These are phyloP conservation scores for Trematosphaeria pertusa DNA, from an alignment of 2,329 filamentous ascomycete genomes.

Conservation along the genomic window DNA sequence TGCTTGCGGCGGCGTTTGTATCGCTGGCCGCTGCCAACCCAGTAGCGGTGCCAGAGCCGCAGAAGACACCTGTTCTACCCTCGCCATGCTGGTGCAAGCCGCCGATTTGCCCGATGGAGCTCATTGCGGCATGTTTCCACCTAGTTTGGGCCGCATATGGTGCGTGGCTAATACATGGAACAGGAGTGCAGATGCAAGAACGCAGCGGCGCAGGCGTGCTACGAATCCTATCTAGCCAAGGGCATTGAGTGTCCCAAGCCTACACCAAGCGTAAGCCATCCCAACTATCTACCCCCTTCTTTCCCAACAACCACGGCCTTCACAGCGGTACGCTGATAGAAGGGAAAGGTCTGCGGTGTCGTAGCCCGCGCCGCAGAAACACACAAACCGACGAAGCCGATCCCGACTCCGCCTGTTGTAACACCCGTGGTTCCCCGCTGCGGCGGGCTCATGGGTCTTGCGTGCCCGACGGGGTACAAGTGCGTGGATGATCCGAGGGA, in stretches of 20 bases:
- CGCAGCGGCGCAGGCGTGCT: constrained; percentile 22
- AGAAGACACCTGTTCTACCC: constrained; percentile 1
- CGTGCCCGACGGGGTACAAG: constrained; percentile 31
- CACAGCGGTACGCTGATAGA: no score
- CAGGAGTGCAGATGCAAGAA: constrained; percentile 30
- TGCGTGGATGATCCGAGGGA: constrained; percentile 50
- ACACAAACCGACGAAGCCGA: neutral
- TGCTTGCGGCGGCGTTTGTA: constrained; percentile 13
- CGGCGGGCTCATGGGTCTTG: constrained; percentile 39
- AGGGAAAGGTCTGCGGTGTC: constrained; percentile 10
- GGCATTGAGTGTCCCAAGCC: constrained; percentile 18
- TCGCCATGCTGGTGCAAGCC: constrained; percentile 10
- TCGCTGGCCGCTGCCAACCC: no score
- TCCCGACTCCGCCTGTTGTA: neutral
- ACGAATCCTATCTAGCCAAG: constrained; percentile 11
- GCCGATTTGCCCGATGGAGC: constrained; percentile 21
- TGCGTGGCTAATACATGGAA: no score
- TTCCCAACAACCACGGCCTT: no score
- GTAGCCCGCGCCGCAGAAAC: constrained; percentile 1
- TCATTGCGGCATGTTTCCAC: constrained; percentile 25
- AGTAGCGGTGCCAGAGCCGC: no score
- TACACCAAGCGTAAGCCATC: constrained; percentile 7
- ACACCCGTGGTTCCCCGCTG: constrained; percentile 20
- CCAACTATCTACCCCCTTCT: neutral
- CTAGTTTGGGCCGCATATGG: no score